Percentiles rank a stretch among this genome's conserved stretches.
Conservation (phyloP, 192 early-diverging fungal species). For the Dispira simplex region DNA sequence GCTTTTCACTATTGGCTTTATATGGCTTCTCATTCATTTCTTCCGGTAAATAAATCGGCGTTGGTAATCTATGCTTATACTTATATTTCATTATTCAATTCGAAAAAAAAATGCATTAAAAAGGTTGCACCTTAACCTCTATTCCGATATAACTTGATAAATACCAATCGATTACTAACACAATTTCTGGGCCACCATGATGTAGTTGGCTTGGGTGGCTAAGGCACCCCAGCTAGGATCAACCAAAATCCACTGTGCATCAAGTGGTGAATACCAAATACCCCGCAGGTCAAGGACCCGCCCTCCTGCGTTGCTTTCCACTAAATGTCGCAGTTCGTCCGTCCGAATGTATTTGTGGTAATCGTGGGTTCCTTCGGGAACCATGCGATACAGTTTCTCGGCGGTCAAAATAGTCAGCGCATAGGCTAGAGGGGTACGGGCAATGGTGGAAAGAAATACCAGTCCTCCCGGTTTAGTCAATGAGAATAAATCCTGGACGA, state of each 20-base stretch:
- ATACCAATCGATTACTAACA: not conserved
- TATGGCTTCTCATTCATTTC: no score
- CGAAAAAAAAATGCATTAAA: no score
- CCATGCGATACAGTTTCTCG: slow-evolving; percentile 59
- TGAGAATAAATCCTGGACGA: slow-evolving; percentile 46
- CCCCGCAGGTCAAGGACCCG: slow-evolving; percentile 34
- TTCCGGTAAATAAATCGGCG: no score
- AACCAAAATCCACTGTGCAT: slow-evolving; percentile 8
- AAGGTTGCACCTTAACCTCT: no score
- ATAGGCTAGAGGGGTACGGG: slow-evolving; percentile 59
- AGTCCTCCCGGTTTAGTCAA: slow-evolving; percentile 55
- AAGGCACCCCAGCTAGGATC: not conserved
- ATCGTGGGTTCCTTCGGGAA: slow-evolving; percentile 77
- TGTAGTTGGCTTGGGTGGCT: slow-evolving; percentile 32
- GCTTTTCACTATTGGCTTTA: no score
- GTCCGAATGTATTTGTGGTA: slow-evolving; percentile 73
- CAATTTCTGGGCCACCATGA: slow-evolving; percentile 21
- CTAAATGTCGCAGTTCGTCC: slow-evolving; percentile 41
- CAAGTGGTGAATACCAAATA: slow-evolving; percentile 36
- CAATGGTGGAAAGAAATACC: slow-evolving; percentile 84
- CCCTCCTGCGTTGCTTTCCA: slow-evolving; percentile 21
- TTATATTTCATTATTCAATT: no score
- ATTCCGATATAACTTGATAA: no score
- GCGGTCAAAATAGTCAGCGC: slow-evolving; percentile 68
- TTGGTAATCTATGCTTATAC: no score